Percentiles rank a stretch among this genome's conserved stretches.
These are phyloP conservation scores for Globisporangium ultimum DNA, from an alignment of 352 stramenopile genomes.

Conservation along the genomic window DNA sequence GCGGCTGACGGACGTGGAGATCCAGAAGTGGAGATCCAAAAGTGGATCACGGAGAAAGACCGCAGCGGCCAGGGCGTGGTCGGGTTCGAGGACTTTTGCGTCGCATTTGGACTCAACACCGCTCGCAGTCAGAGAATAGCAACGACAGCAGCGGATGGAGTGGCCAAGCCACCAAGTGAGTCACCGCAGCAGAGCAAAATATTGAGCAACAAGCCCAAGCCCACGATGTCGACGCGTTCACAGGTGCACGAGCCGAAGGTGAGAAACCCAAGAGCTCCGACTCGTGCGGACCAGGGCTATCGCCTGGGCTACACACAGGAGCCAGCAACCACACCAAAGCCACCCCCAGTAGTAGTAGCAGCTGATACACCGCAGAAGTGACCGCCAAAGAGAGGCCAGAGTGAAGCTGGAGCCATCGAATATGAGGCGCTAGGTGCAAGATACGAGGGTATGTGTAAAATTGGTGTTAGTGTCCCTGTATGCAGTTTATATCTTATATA, in stretches of 20 bases:
- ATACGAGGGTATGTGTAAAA: too few species aligned
- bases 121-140: background rate
- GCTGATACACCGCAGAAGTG: background rate
- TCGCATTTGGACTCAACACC: slow-evolving; percentile 20
- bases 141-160: background rate
- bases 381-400: too few species aligned
- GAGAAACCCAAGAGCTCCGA: background rate
- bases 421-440: too few species aligned
- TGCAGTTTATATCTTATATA: too few species aligned
- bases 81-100: slow-evolving; percentile 37
- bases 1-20: slow-evolving; percentile 33
- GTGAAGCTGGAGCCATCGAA: too few species aligned
- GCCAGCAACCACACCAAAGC: background rate
- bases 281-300: background rate
- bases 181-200: background rate
- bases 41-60: slow-evolving; percentile 54
- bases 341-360: background rate
- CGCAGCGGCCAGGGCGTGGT: slow-evolving; percentile 35
- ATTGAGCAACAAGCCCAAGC: background rate
- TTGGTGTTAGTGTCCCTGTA: too few species aligned
- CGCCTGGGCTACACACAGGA: slow-evolving; percentile 4
- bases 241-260: too few species aligned
- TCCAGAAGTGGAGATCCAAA: slow-evolving; percentile 47
- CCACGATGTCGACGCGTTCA: too few species aligned
- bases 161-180: background rate